Conservation (phyloP, 805 yeast genomes). For the Kodamaea neixiangensis region DNA sequence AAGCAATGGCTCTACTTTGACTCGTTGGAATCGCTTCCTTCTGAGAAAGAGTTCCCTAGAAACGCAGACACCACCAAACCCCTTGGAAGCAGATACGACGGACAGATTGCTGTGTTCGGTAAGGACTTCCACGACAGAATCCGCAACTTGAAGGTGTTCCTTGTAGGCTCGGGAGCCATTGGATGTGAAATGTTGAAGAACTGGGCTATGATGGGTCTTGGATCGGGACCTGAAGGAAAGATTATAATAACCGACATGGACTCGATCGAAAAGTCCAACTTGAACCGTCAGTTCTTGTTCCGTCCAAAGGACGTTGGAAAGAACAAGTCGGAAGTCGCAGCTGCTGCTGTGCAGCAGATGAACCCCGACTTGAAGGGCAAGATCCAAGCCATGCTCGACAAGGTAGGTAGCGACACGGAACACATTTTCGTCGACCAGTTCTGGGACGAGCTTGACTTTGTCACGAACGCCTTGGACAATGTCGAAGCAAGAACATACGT, state of each 20-base stretch:
- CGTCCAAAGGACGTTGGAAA: constrained; percentile 93
- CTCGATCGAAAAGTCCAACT: constrained; percentile 90
- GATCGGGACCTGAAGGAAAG: constrained; percentile 86
- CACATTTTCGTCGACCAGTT: constrained; percentile 78
- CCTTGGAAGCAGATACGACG: constrained; percentile 80
- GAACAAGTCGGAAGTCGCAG: constrained; percentile 88
- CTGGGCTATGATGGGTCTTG: constrained; percentile 97
- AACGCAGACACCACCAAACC: constrained; percentile 74
- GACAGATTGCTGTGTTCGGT: constrained; percentile 95
- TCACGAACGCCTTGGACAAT: constrained; percentile 95
- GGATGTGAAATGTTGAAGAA: constrained; percentile 98
- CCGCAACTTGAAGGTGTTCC: constrained; percentile 77
- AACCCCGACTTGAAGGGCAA: constrained; percentile 81
- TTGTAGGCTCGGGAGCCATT: constrained; percentile 98
- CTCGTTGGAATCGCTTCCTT: constrained; percentile 88
- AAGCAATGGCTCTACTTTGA: constrained; percentile 93
- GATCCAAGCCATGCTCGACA: constrained; percentile 75
- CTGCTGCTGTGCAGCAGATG: constrained; percentile 79
- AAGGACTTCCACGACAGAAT: constrained; percentile 68
- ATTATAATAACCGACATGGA: constrained; percentile 91
- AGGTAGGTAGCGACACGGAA: constrained; percentile 94
- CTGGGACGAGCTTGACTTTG: constrained; percentile 84
- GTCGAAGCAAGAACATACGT: constrained; percentile 98
- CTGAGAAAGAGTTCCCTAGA: constrained; percentile 56
- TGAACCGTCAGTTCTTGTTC: constrained; percentile 94